phyloP scores from a whole-genome alignment of 148 eudicot genomes.

The Diospyros lotus region DNA sequence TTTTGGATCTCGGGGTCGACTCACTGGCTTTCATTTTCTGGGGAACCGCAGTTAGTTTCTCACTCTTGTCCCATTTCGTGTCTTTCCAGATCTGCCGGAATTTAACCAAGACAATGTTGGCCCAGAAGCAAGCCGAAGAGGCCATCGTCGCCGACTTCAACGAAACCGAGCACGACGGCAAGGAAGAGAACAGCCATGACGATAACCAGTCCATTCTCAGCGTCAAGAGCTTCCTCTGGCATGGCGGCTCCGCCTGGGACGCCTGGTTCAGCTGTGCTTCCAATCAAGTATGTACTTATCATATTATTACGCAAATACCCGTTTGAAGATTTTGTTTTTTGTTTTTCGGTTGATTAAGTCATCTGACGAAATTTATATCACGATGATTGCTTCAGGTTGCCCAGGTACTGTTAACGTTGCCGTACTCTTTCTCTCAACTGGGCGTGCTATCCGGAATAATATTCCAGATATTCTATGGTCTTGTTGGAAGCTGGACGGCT shows the following conservation, averaged over 20 bases:
- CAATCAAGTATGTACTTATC: conserved; percentile 47
- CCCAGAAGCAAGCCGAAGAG: conserved; percentile 46
- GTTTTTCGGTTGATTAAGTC: not conserved
- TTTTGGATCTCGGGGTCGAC: conserved; percentile 2
- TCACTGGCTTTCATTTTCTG: too few relatives aligned
- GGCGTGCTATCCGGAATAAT: conserved; percentile 78
- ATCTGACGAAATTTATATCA: not conserved
- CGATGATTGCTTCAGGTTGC: conserved; percentile 49
- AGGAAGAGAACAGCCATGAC: conserved; percentile 14
- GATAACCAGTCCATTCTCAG: conserved; percentile 39
- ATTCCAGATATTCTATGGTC: conserved; percentile 70
- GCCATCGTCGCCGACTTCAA: conserved; percentile 37
- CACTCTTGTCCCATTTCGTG: too few relatives aligned
- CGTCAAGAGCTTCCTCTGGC: conserved; percentile 59
- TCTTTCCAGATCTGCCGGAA: conserved; percentile 19
- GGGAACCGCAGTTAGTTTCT: too few relatives aligned
- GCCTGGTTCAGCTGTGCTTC: conserved; percentile 90
- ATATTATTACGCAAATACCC: not conserved
- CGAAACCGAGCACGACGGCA: conserved; percentile 27
- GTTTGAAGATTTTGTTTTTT: not conserved
- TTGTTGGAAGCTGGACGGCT: conserved; percentile 90
- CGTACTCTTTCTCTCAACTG: conserved; percentile 84
- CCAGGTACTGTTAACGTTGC: conserved; percentile 78
- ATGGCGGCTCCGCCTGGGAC: conserved; percentile 86
- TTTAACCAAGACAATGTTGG: conserved; percentile 32